Evolutionary conservation across 345 rosid genomes (phyloP).

Genomic region (Limnanthes douglasii): DNA sequence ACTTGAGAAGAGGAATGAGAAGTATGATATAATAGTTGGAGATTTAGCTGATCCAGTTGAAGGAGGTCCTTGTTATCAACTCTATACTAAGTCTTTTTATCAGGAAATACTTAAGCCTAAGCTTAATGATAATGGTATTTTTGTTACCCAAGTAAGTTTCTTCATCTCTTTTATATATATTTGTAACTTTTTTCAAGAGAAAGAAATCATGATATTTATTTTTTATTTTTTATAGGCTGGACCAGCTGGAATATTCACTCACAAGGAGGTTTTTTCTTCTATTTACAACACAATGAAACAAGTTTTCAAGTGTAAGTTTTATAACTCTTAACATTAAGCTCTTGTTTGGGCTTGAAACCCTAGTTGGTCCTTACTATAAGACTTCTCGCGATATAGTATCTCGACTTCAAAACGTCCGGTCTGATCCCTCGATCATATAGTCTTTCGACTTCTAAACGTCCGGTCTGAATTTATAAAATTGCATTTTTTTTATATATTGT

Average conservation of each 20-base stretch:
- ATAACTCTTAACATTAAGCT: too few relatives aligned
- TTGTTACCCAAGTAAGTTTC: constrained; percentile 65
- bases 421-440: too few relatives aligned
- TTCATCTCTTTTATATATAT: background rate
- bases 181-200: background rate
- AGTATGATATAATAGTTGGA: constrained; percentile 84
- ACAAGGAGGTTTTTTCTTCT: constrained; percentile 84
- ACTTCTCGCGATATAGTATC: too few relatives aligned
- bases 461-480: too few relatives aligned
- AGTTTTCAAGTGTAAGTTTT: constrained; percentile 68
- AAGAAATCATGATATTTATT: background rate
- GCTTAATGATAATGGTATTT: constrained; percentile 64
- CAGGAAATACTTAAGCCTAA: constrained; percentile 63
- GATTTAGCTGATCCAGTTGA: constrained; percentile 95
- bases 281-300: constrained; percentile 86
- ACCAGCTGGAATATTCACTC: constrained; percentile 94
- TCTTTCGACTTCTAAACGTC: too few relatives aligned
- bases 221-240: constrained; percentile 24
- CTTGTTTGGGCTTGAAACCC: too few relatives aligned
- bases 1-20: constrained; percentile 51
- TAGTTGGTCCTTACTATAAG: too few relatives aligned
- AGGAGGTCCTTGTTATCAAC: constrained; percentile 97
- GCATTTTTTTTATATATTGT: too few relatives aligned
- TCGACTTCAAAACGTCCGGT: too few relatives aligned
- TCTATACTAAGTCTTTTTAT: constrained; percentile 88